Base-by-base conservation (phyloP, 345 rosid species). In the Camelina laxa region DNA sequence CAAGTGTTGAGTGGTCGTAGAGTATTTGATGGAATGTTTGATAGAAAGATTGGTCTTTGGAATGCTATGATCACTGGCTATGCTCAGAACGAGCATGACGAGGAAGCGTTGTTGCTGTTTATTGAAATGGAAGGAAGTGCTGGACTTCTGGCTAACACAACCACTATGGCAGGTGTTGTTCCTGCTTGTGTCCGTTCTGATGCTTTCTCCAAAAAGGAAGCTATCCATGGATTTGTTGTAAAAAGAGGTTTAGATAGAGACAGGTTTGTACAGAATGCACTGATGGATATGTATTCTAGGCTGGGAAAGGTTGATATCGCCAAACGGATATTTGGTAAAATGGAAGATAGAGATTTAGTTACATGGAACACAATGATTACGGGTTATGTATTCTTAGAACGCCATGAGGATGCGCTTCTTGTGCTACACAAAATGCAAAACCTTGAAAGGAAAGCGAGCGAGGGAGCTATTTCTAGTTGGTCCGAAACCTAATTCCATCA, bases 21-120 rank as follows among this genome's bases (percentile, higher is more conserved):
- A 60, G 90, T 89, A 45, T 91, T 94, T 80, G 80, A 90, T 76
- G 62, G 82, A 31, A 70, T 84, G 33, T 59, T 38, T 42, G 85
- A 85, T 60, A 73, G 75, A 80, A 84, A 74, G 80, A 81, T 79
- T 60, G 93, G 79, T 15, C 75, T 92, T 60, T 94, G 95, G 97
- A 94, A 91, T 84, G 95, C 98, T 44, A 90, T 94, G 97, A 87
- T 94, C 54, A 61, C 93, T 60, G 97, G 98, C 9, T 91, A 85
- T 85, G 85, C 93, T 5, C 96, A 89, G 71, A 86, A 87, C 59
- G 92, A 89, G 79, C 74, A 71, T 50, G 87, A 88, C 69, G 76
- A 82, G 41, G 84, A 90, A 69, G 98, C 97, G 0, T 79, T 88
- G 79, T 76, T 42, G 69, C 78, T 94, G 74, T 94, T 90, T 74